Percentiles rank a stretch among this genome's conserved stretches.
Conservation (phyloP, 208 protist genomes). For the Leishmania amazonensis region DNA sequence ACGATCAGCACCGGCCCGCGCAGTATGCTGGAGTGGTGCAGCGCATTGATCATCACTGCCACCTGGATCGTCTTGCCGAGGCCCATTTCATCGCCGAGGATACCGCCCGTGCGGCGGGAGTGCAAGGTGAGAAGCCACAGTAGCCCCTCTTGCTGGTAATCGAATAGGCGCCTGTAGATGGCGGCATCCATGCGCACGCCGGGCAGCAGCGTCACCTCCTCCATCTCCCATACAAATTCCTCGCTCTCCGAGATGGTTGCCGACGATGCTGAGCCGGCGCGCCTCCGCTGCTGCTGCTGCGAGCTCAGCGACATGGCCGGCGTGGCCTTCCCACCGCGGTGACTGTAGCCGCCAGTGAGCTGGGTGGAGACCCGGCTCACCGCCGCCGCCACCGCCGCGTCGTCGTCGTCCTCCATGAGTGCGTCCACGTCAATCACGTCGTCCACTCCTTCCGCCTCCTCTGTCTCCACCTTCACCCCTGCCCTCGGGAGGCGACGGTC, state of each 20-base stretch:
- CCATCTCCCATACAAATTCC: slow-evolving; percentile 21
- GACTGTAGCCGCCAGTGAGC: slow-evolving; percentile 1
- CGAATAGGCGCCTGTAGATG: slow-evolving; percentile 84
- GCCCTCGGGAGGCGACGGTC: not conserved
- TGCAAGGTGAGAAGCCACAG: slow-evolving; percentile 97
- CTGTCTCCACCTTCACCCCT: not conserved
- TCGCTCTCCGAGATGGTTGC: not conserved
- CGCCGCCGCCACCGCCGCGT: slow-evolving; percentile 26
- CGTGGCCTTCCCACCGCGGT: slow-evolving; percentile 3
- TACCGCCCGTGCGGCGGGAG: slow-evolving; percentile 86
- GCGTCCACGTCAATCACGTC: slow-evolving; percentile 79
- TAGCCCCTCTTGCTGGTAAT: slow-evolving; percentile 95
- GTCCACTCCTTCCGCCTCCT: not conserved
- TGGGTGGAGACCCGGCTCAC: slow-evolving; percentile 14
- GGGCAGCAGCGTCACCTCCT: slow-evolving; percentile 38
- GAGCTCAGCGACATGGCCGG: slow-evolving; percentile 10
- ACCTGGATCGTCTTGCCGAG: slow-evolving; percentile 98
- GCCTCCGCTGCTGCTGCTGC: not conserved
- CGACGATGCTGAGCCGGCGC: not conserved
- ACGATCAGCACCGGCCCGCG: slow-evolving; percentile 92
- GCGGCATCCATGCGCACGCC: slow-evolving; percentile 43
- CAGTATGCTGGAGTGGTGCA: slow-evolving; percentile 77
- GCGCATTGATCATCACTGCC: slow-evolving; percentile 86
- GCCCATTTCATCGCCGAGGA: slow-evolving; percentile 97
- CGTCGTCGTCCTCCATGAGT: slow-evolving; percentile 71